Base-by-base conservation (phyloP, 2,329 filamentous ascomycete species). In the Cordyceps tenuipes region DNA sequence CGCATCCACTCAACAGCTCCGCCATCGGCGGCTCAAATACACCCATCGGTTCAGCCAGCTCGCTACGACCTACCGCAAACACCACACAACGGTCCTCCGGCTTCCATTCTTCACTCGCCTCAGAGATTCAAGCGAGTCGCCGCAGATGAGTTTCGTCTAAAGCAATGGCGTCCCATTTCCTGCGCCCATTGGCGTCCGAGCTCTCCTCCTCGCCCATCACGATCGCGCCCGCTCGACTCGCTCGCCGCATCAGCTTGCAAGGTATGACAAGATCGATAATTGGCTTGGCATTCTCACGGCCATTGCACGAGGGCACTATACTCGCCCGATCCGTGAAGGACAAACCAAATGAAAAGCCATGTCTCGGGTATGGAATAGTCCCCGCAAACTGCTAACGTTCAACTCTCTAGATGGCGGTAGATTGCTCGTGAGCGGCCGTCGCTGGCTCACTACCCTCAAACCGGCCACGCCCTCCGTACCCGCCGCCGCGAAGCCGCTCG, bases 401-500 rank as follows among this genome's bases (percentile, higher is more conserved):
- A 48, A 55, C 44, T 34, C n/a, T 6, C 10, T 49, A 69, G 67
- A 66, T 62, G 63, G 61, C 48, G 34, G 34, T 36, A 46, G 48
- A 59, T 39, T 19, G 23, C 56, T 59, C 12, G 44, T 59, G 62
- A 54, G 49, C 58, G 62, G 6, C 60, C 69, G 71, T 57, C 70
- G 74, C 63, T 78, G 76, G 75, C 72, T 77, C 63, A 72, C 68
- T 63, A 73, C 73, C 21, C 60, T 67, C 21, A 63, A 66, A 29
- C 64, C 68, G 36, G 62, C 68, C 55, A 68, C 68, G 59, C 62
- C 67, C 57, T 68, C 68, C 61, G 67, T 70, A 17, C 64, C 68
- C 19, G 68, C 66, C 43, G 59, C 67, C 34, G 60, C 66, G 17
- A 72, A 68, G 60, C 64, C 73, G 36, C 66, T 77, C 17, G 70